Evolutionary conservation across 352 stramenopile species (phyloP).

Genomic region (Pilasporangium apinafurcum): DNA sequence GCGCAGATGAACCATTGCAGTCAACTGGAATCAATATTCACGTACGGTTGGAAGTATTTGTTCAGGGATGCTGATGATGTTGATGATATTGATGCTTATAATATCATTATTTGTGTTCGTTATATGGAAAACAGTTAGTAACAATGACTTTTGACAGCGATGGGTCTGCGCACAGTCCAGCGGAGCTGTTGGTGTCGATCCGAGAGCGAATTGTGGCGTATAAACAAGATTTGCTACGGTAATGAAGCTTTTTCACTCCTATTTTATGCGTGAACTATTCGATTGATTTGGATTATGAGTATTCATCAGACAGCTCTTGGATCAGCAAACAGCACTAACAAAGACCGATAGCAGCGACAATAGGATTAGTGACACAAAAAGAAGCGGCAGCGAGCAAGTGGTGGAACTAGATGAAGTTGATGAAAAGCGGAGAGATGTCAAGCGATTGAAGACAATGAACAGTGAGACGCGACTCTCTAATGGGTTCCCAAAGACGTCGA

Average conservation of each 20-base stretch:
- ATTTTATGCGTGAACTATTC: neutral
- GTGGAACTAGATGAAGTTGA: too few relatives aligned
- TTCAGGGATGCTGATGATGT: too few relatives aligned
- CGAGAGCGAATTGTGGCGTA: slow-evolving; percentile 67
- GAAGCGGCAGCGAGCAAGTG: slow-evolving; percentile 6
- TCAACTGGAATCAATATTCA: slow-evolving; percentile 6
- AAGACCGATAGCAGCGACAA: neutral
- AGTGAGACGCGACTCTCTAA: too few relatives aligned
- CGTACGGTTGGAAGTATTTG: too few relatives aligned
- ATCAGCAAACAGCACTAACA: slow-evolving; percentile 36
- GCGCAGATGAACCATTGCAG: slow-evolving; percentile 19
- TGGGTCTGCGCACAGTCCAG: slow-evolving; percentile 15
- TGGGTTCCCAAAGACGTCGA: too few relatives aligned
- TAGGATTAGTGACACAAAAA: too few relatives aligned
- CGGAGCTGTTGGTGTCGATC: slow-evolving; percentile 39
- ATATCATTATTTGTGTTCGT: slow-evolving; percentile 9
- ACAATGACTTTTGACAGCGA: slow-evolving; percentile 42
- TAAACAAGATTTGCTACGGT: slow-evolving; percentile 64
- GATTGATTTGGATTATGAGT: neutral
- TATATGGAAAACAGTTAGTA: slow-evolving; percentile 31
- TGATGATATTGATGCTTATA: neutral
- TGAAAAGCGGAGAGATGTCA: too few relatives aligned
- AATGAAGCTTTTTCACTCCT: neutral
- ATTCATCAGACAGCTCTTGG: slow-evolving; percentile 43
- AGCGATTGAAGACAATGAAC: too few relatives aligned